These are phyloP conservation scores for Penicillium sp. DNA, from an alignment of 2,329 filamentous ascomycete genomes.

Conservation along the genomic window DNA sequence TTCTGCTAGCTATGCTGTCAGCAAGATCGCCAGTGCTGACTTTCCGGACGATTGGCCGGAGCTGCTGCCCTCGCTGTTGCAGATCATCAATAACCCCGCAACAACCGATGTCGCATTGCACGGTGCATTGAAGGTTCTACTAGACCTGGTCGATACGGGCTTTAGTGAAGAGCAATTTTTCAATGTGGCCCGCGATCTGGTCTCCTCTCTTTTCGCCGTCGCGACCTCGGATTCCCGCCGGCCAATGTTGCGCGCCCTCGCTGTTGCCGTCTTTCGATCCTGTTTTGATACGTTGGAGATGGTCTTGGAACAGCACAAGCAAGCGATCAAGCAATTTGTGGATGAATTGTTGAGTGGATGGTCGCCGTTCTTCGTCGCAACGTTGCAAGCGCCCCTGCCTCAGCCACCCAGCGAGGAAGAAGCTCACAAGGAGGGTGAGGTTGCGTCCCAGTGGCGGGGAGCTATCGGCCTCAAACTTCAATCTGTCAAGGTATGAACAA, in stretches of 20 bases:
- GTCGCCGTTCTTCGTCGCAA: conserved; percentile 81
- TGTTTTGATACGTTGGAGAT: conserved; percentile 96
- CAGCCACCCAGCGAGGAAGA: conserved; percentile 52
- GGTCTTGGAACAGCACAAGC: conserved; percentile 87
- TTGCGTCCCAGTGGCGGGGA: conserved; percentile 68
- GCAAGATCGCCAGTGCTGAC: conserved; percentile 88
- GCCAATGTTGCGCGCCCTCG: conserved; percentile 70
- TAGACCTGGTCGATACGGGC: conserved; percentile 86
- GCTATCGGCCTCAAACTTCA: conserved; percentile 84
- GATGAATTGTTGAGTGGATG: conserved; percentile 77
- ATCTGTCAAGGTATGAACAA: conserved; percentile 68
- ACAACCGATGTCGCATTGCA: conserved; percentile 77
- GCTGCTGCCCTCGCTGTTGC: conserved; percentile 73
- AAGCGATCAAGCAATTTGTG: conserved; percentile 79
- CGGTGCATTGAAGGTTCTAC: conserved; percentile 79
- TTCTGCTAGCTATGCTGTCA: conserved; percentile 80
- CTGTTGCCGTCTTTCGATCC: conserved; percentile 80
- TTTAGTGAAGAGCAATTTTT: conserved; percentile 96
- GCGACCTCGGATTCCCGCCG: conserved; percentile 70
- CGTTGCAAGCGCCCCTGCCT: conserved; percentile 69
- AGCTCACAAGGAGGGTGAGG: conserved; percentile 49
- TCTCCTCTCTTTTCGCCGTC: conserved; percentile 75
- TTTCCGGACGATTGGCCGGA: conserved; percentile 95
- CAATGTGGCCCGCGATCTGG: conserved; percentile 74
- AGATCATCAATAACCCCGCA: conserved; percentile 59